Evolutionary conservation across 371 early-diverging fungal species (phyloP), one percentile per base, ranked within the genome.

Genomic region (Haplosporangium sp.): DNA sequence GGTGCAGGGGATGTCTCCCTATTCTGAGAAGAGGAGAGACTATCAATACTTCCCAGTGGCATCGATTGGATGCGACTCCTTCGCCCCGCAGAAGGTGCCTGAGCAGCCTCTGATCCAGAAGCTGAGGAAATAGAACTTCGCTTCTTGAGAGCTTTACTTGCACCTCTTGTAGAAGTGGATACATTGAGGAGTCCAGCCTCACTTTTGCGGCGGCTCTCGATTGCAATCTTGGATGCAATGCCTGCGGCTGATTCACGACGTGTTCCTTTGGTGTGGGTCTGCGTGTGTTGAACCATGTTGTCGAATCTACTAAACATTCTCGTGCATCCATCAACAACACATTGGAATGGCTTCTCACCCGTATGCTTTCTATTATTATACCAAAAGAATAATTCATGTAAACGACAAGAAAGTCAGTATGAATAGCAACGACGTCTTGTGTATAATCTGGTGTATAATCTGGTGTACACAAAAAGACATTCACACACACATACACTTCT

Each of bases 281-380:
- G 88, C 5, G 88, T 89, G 65, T 89, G 89, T 69, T 89, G 89
- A 75, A 89, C 88, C 89, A 89, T 89, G 76, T 89, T 89, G 70
- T 89, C 89, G 60, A 88, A 88, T 0, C 89, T 85, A 62, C 88
- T 88, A 40, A 89, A 89, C 81, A 84, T 87, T 59, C 89, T 78
- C 40, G 81, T 84, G 55, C 89, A 89, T 20, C 87, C 89, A 34
- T 86, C 86, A 38, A 89, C 87, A 35, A 89, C 83, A 61, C 89
- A 89, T 65, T 85, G 83, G 74, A 87, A 89, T 7, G 89, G 89
- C 77, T 89, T 89, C 75, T 89, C 90, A 57, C 90, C 90, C 17
- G 90, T 89, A 53, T 89, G 90, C 67, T 89, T 89, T 47, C 88
- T 81, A 50, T 40, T 2, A 61, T 56, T n/a, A 47, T 58, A 47